Evolutionary conservation across 225 moss, liverwort and hornwort species (phyloP).

Genomic region (Asterella californica): DNA sequence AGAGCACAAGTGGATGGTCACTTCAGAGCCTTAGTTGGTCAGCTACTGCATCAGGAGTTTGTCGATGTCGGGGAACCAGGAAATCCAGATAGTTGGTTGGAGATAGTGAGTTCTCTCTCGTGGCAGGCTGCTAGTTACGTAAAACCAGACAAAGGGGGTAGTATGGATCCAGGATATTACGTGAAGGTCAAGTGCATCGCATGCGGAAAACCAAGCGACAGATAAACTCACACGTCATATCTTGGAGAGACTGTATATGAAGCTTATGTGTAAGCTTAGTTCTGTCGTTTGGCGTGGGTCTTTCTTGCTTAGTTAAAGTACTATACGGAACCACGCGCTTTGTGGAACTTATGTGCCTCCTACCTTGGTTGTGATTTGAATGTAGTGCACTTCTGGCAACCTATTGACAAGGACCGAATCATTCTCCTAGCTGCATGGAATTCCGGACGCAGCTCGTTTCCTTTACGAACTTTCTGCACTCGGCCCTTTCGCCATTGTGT

Average conservation of each 20-base stretch:
- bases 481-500: not conserved
- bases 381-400: too few relatives aligned
- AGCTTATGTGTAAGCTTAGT: not conserved
- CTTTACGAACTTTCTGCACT: not conserved
- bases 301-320: not conserved
- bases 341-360: not conserved
- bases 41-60: conserved; percentile 66
- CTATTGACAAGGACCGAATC: too few relatives aligned
- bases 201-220: conserved; percentile 65
- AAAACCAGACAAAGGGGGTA: conserved; percentile 86
- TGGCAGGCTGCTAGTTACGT: conserved; percentile 77
- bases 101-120: conserved; percentile 75
- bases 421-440: not conserved
- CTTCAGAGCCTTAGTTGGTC: conserved; percentile 77
- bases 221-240: conserved; percentile 36
- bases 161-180: conserved; percentile 88
- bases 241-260: not conserved
- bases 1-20: conserved; percentile 73
- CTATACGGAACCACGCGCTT: not conserved
- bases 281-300: not conserved
- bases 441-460: not conserved
- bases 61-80: conserved; percentile 66
- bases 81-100: conserved; percentile 80
- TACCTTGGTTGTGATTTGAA: not conserved
- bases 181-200: conserved; percentile 95